Base-by-base conservation (phyloP, 768 basidiomycete species). In the Tylopilus intermedius region DNA sequence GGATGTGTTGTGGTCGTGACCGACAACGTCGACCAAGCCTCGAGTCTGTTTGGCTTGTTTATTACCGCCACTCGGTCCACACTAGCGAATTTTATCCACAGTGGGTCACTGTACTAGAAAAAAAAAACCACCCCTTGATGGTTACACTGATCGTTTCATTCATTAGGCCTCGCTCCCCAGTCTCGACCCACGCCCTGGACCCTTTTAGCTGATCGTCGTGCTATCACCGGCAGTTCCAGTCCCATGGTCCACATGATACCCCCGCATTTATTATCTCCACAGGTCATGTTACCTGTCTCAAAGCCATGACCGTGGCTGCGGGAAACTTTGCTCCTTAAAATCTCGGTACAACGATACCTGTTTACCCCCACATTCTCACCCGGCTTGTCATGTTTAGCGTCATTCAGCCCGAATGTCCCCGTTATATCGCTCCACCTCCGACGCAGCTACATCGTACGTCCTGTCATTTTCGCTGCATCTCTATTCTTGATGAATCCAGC, bases 361-460 rank as follows among this genome's bases (percentile, higher is more conserved):
- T 9, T 27, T 21, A 5, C 14, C 15, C 21, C 15, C 7, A n/a
- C 40, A 37, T 14, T 15, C 14, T 24, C 18, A 10, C 32, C 5
- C 24, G 5, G 24, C 2, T 5, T 43, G 15, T 13, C 51, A 75
- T 73, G 71, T 64, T 71, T 8, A 63, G 60, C 24, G 32, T 63
- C 7, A 60, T 64, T 6, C 49, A 62, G 0, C 75, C 74, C 0
- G 53, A 66, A 29, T 66, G 64, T 9, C 71, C 74, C 26, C 76
- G 57, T 29, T 69, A 76, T 47, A 56, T 64, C 26, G 58, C 61
- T 4, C 65, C 73, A 2, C 62, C 70, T 8, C 56, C 56, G 4
- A 74, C 74, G 0, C 60, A 61, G 47, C 65, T 70, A 32, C 54
- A 68, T 32, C 55, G 74, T 77, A 50, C 27, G 76, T 64, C 24